phyloP scores from a whole-genome alignment of 495 filamentous ascomycete species.

The Trichocladium antarcticum region DNA sequence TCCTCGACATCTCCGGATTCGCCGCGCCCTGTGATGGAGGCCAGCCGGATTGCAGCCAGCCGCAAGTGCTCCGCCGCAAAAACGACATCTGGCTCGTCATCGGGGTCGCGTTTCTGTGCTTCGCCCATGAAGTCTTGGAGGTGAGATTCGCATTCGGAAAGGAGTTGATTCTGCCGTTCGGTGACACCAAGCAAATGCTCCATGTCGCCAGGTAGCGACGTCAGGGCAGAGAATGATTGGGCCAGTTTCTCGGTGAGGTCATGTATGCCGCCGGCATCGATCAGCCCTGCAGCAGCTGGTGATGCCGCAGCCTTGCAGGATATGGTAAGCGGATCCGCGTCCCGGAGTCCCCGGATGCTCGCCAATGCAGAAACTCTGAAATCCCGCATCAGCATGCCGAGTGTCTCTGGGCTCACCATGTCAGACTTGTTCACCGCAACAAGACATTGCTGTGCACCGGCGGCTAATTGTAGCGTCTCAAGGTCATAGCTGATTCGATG shows the following conservation, averaged over 20 bases:
- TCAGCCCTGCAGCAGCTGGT: conserved; percentile 17
- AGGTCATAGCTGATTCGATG: conserved; percentile 36
- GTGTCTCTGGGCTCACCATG: conserved; percentile 30
- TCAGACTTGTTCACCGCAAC: conserved; percentile 81
- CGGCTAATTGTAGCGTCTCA: conserved; percentile 38
- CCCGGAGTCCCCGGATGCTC: conserved; percentile 20
- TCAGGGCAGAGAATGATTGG: conserved; percentile 60
- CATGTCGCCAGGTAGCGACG: conserved; percentile 46
- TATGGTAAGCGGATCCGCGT: conserved; percentile 38
- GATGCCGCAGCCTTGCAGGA: conserved; percentile 49
- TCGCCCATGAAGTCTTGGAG: conserved; percentile 57
- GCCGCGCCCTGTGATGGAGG: conserved; percentile 78
- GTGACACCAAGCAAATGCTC: conserved; percentile 84
- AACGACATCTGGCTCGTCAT: conserved; percentile 54
- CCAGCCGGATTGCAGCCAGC: conserved; percentile 65
- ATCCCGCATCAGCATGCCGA: conserved; percentile 19
- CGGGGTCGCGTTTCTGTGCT: conserved; percentile 17
- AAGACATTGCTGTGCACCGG: conserved; percentile 49
- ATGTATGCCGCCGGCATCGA: conserved; percentile 57
- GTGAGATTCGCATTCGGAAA: conserved; percentile 57
- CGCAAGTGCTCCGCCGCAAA: conserved; percentile 85
- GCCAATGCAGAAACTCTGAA: conserved; percentile 28
- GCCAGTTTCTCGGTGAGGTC: conserved; percentile 55
- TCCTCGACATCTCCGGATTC: conserved; percentile 90
- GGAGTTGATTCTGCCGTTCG: conserved; percentile 73